Percentiles rank a stretch among this genome's conserved stretches.
Evolutionary conservation across 2,329 filamentous ascomycete genomes (phyloP).

Genomic region (Aureobasidium musti): DNA sequence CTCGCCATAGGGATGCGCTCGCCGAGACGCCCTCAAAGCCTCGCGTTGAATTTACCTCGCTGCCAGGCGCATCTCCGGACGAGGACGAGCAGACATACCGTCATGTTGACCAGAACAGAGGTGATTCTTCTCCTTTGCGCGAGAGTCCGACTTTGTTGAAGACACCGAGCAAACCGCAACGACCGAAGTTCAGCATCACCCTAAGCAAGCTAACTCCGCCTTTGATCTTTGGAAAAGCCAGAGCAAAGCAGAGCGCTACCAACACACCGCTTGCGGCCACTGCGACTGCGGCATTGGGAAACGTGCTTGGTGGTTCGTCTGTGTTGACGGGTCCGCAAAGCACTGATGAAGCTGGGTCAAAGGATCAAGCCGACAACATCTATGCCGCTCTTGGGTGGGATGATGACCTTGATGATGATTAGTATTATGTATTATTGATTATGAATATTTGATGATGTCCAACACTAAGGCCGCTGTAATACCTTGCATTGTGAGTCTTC

Average conservation of each 20-base stretch:
- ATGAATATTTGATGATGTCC: conserved; percentile 12
- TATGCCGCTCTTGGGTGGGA: conserved; percentile 52
- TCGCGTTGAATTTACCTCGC: not conserved
- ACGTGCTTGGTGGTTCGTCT: conserved; percentile 31
- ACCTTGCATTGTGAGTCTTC: too few species aligned
- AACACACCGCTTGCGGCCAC: conserved; percentile 29
- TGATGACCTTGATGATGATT: conserved; percentile 36
- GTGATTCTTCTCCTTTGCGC: conserved; percentile 16
- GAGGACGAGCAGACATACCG: not conserved
- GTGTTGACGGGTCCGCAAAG: not conserved
- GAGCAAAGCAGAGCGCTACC: conserved; percentile 3
- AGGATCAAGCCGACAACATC: conserved; percentile 35
- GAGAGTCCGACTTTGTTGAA: conserved; percentile 19
- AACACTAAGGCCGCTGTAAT: not conserved
- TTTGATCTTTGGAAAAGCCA: not conserved
- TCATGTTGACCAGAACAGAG: conserved; percentile 29
- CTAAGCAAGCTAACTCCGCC: conserved; percentile 10
- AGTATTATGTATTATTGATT: conserved; percentile 1
- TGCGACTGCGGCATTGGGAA: conserved; percentile 34
- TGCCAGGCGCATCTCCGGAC: conserved; percentile 33
- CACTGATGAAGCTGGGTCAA: not conserved
- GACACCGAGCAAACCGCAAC: conserved; percentile 24
- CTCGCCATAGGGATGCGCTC: conserved; percentile 32
- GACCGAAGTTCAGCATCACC: conserved; percentile 8
- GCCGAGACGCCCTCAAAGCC: conserved; percentile 30